Base-by-base conservation (phyloP, 345 rosid genomes). In the Citrus trifoliata region DNA sequence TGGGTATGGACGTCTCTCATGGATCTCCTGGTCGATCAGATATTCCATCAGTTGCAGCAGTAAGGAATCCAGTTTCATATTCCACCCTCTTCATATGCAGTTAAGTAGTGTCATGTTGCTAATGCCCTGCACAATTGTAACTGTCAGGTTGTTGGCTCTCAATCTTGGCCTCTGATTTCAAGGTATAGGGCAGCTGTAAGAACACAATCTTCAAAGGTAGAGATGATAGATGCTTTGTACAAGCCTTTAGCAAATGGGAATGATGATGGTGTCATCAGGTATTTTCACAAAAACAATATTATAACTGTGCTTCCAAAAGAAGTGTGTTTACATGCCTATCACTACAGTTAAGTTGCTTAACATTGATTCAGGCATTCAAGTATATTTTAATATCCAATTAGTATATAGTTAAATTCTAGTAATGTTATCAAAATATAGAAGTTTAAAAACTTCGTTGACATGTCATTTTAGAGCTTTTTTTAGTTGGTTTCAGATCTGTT, bases 1-100 rank as follows among this genome's bases (percentile, higher is more conserved):
- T 96, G 86, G 99, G 99, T 42, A 94, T 96, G 97, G 99, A 93
- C 87, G 97, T 96, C 74, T 94, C 98, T 74, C 99, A 93, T 81
- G 97, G 98, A 37, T 84, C 98, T 78, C 95, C 97, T 81, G 98
- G 95, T 79, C 88, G 74, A 81, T 85, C 94, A 38, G 88, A 90
- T 86, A 72, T 83, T 71, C 97, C 98, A 79, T 93, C 97, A 33
- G 77, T 92, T 46, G 96, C 94, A 56, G 98, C 98, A 78, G 98
- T 93, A 90, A 78, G 55, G 79, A 61, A 21, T 73, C 77, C 68
- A 32, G 21, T 37, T 35, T 46, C 56, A 37, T 13, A n/a, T 33
- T 66, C 16, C 24, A 38, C 42, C 5, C 22, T 60, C 7, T 35
- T 61, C 16, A 8, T 28, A 51, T 71, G 42, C 6, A 76, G 70